These are phyloP conservation scores for Globisporangium lucens DNA, from an alignment of 352 stramenopile genomes.

Conservation along the genomic window DNA sequence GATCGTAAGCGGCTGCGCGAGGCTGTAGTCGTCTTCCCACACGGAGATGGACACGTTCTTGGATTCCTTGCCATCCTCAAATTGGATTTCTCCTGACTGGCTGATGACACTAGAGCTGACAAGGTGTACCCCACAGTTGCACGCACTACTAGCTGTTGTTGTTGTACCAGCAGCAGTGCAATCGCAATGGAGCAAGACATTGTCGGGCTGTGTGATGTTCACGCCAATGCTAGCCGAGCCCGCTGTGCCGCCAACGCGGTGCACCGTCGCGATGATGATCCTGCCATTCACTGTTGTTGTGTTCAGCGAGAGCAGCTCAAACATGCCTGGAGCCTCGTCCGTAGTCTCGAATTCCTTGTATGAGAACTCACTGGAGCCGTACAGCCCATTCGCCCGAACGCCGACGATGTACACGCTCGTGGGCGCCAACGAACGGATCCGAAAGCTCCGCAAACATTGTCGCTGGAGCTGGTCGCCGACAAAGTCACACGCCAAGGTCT, in stretches of 20 bases:
- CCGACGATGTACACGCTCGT: conserved; percentile 9
- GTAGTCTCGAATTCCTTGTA: background rate
- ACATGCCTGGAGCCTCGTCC: conserved; percentile 9
- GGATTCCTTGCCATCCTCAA: conserved; percentile 41
- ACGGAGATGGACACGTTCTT: conserved; percentile 33
- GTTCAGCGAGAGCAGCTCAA: conserved; percentile 20
- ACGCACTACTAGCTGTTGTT: conserved; percentile 15
- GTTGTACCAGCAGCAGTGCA: background rate
- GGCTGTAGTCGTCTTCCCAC: conserved; percentile 35
- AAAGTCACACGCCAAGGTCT: background rate
- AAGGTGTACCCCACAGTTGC: conserved; percentile 35
- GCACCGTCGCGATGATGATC: conserved; percentile 22
- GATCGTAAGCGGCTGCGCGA: conserved; percentile 17
- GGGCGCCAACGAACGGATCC: background rate
- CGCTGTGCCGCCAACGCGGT: conserved; percentile 33
- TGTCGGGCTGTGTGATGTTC: conserved; percentile 28
- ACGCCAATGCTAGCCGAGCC: conserved; percentile 27
- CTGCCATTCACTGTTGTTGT: conserved; percentile 24
- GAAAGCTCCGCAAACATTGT: conserved; percentile 1
- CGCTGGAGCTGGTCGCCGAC: background rate
- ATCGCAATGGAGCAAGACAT: conserved; percentile 32
- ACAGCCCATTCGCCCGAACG: conserved; percentile 4
- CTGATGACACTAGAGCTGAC: conserved; percentile 12
- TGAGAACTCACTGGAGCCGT: conserved; percentile 1
- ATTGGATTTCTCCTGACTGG: conserved; percentile 25